Conservation (phyloP, 331 rosid genomes). For the Dryas integrifolia region DNA sequence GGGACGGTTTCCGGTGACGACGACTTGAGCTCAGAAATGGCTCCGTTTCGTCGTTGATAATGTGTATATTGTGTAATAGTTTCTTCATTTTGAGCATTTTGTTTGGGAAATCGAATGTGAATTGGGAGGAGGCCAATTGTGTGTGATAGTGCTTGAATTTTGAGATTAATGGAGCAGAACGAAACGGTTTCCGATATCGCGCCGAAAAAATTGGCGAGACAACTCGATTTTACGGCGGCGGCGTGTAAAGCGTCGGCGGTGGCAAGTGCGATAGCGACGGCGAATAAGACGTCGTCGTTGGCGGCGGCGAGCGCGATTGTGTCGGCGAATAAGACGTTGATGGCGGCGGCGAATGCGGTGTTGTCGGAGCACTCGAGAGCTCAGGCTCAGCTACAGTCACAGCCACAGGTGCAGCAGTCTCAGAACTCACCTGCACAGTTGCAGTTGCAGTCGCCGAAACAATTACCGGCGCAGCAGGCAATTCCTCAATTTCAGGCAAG, state of each 20-base stretch:
- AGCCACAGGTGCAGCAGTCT: conserved; percentile 18
- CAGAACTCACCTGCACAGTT: background rate
- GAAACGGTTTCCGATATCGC: conserved; percentile 38
- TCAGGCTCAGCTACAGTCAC: conserved; percentile 19
- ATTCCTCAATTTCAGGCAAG: conserved; percentile 6
- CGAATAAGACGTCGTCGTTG: no score
- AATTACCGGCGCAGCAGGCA: conserved; percentile 18
- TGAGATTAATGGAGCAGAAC: conserved; percentile 52
- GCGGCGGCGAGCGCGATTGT: no score
- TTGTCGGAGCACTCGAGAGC: conserved; percentile 6
- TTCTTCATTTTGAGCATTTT: background rate
- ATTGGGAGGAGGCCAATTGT: background rate
- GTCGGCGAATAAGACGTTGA: no score
- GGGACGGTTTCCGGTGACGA: background rate
- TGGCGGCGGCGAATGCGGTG: conserved; percentile 17
- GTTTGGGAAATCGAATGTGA: conserved; percentile 4
- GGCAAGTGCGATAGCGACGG: no score
- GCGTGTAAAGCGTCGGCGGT: background rate
- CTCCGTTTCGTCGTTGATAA: conserved; percentile 1
- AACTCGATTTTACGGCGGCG: conserved; percentile 53
- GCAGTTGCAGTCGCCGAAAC: conserved; percentile 18
- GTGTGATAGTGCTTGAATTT: conserved; percentile 1
- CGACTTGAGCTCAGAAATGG: conserved; percentile 1
- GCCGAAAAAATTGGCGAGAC: conserved; percentile 50
- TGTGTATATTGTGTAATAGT: background rate